Base-by-base conservation (phyloP, 495 filamentous ascomycete genomes). In the Tetracladium setigerum region DNA sequence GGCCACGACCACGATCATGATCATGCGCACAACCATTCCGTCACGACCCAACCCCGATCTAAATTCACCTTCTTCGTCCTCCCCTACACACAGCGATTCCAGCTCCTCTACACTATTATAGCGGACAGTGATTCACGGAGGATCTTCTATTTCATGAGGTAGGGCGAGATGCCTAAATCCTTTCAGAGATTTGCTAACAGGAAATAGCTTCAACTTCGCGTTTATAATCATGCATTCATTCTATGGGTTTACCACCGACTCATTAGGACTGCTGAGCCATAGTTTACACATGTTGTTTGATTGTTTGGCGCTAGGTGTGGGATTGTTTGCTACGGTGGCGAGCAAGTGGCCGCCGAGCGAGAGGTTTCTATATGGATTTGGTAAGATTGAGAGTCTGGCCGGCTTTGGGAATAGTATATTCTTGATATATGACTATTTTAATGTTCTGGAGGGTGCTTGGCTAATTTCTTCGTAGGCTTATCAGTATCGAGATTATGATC, bases 261-360 rank as follows among this genome's bases (percentile, higher is more conserved):
- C 94, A 1, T 73, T 99, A 7, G 92, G 92, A 1, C 73, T 99
- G 2, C 80, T 99, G 3, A 95, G 88, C 54, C 94, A 99, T 64
- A 95, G 88, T 59, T 92, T 99, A 50, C 92, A 99, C 65, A 99
- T 99, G 92, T 94, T 99, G 61, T 99, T 99, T 53, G 92, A 99
- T 63, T 99, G 92, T 54, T 76, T 95, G 10, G 92, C 92, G 14
- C 74, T 99, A 17, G 82, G 85, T 1, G 87, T 97, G 13, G 92
- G 92, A 12, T 75, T 99, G 7, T 87, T 87, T 55, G 92, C 92
- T n/a, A 83, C 94, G 9, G 89, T 99, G 10, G 91, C 94, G 75
- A 94, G 87, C 60, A 97, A 97, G 65, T 96, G 91, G 91, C 89
- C 89, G 1, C 84, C 89, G 1, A 95, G 81, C 59, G 70, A 81